Conservation (phyloP, 2,329 filamentous ascomycete genomes). For the Fusarium napiforme region DNA sequence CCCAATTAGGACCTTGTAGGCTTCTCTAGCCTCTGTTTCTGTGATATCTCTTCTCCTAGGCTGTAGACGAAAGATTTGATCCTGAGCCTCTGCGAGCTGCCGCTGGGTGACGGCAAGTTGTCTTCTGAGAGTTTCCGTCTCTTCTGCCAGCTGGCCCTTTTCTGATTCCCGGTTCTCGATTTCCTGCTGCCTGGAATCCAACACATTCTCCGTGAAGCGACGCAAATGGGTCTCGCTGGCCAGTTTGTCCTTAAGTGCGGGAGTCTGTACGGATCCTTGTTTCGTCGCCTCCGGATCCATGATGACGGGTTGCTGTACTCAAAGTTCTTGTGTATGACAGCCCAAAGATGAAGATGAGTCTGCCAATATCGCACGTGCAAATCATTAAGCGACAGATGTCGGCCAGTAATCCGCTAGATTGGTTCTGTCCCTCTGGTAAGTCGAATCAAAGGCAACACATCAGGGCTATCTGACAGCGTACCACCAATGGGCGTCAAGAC, state of each 20-base stretch:
- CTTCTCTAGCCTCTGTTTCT: constrained; percentile 50
- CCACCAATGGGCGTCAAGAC: constrained; percentile 19
- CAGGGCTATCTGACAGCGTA: constrained; percentile 12
- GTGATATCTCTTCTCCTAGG: constrained; percentile 50
- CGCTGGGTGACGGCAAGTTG: constrained; percentile 46
- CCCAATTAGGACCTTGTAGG: constrained; percentile 48
- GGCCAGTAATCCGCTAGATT: constrained; percentile 14
- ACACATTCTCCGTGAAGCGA: constrained; percentile 51
- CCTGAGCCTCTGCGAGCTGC: constrained; percentile 48
- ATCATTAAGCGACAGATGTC: constrained; percentile 14
- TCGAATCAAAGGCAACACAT: constrained; percentile 26
- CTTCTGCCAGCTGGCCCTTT: constrained; percentile 43
- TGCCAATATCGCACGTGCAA: constrained; percentile 13
- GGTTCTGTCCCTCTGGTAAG: not conserved
- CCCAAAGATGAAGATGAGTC: constrained; percentile 6
- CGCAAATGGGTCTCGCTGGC: constrained; percentile 49
- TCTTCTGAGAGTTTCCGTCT: constrained; percentile 46
- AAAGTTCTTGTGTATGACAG: constrained; percentile 15
- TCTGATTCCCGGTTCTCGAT: constrained; percentile 48
- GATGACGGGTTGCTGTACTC: constrained; percentile 1
- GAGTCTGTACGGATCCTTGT: constrained; percentile 21
- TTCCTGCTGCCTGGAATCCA: constrained; percentile 51
- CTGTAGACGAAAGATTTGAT: constrained; percentile 50
- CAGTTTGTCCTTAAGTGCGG: constrained; percentile 43
- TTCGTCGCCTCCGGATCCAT: constrained; percentile 36